Evolutionary conservation across 495 filamentous ascomycete species (phyloP).

Genomic region (Penicillium lagena): DNA sequence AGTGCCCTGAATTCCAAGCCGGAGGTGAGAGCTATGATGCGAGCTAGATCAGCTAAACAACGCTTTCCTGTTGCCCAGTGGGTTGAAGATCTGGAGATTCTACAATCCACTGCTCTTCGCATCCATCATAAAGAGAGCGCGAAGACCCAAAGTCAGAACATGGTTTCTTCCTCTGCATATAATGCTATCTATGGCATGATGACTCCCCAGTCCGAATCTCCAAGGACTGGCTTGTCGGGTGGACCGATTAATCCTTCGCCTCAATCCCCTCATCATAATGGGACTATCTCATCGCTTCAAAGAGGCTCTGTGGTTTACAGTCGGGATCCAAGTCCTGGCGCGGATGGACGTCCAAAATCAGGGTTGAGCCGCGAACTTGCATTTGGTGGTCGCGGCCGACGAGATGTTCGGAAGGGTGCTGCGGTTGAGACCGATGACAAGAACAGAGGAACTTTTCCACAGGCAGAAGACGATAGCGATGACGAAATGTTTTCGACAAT

Average conservation of each 20-base stretch:
- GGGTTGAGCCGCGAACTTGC: slow-evolving; percentile 32
- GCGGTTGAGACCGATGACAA: slow-evolving; percentile 24
- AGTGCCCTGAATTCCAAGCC: slow-evolving; percentile 57
- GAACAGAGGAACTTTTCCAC: slow-evolving; percentile 16
- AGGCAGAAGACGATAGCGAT: slow-evolving; percentile 34
- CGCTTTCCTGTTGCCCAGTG: slow-evolving; percentile 69
- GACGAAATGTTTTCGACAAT: slow-evolving; percentile 38
- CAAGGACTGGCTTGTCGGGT: slow-evolving; percentile 37
- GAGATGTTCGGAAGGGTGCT: slow-evolving; percentile 22
- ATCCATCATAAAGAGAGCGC: slow-evolving; percentile 35
- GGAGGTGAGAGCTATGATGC: slow-evolving; percentile 58
- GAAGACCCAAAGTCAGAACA: slow-evolving; percentile 26
- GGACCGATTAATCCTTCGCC: slow-evolving; percentile 34
- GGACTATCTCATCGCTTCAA: slow-evolving; percentile 33
- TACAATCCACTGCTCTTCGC: slow-evolving; percentile 51
- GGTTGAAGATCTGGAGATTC: slow-evolving; percentile 55
- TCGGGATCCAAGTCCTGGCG: slow-evolving; percentile 32
- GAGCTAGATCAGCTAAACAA: slow-evolving; percentile 69
- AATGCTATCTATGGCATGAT: slow-evolving; percentile 37
- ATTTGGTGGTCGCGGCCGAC: slow-evolving; percentile 29
- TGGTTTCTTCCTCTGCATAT: slow-evolving; percentile 24
- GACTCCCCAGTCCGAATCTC: slow-evolving; percentile 17
- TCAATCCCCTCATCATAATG: slow-evolving; percentile 38
- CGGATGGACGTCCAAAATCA: slow-evolving; percentile 26
- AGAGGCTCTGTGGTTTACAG: slow-evolving; percentile 44